Conservation (phyloP, 306 rosid species). For the Benincasa hispida region DNA sequence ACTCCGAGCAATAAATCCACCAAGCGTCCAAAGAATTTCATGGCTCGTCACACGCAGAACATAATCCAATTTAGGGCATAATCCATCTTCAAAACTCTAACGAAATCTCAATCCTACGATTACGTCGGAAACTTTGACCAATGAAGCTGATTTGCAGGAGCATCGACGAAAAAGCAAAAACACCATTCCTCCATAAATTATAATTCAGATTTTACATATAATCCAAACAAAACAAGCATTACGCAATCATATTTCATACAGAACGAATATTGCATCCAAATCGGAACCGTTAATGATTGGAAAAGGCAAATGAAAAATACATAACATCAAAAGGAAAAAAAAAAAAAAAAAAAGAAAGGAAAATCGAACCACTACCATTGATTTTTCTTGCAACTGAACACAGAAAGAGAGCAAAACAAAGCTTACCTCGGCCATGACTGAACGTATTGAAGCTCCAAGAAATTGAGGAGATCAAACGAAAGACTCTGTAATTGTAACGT, state of each 20-base stretch:
- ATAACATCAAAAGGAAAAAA: neutral
- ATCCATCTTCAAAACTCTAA: neutral
- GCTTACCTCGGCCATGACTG: slow-evolving; percentile 3
- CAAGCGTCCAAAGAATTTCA: neutral
- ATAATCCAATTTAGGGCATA: too few relatives aligned
- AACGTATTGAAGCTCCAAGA: neutral
- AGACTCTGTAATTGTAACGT: neutral
- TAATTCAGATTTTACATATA: neutral
- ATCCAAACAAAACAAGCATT: neutral
- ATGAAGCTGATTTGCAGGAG: neutral
- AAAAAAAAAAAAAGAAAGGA: too few relatives aligned
- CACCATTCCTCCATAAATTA: neutral
- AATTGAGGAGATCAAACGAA: neutral
- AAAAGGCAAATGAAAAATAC: neutral
- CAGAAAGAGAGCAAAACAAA: neutral
- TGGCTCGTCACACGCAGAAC: too few relatives aligned
- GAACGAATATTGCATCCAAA: neutral
- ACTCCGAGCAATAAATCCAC: neutral
- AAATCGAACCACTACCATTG: neutral
- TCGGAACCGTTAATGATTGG: neutral
- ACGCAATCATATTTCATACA: neutral
- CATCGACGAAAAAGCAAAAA: neutral
- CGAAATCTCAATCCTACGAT: neutral
- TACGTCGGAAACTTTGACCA: neutral
- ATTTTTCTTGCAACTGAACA: neutral